Base-by-base conservation (phyloP, 805 yeast species). In the Ogataea salicorniae region DNA sequence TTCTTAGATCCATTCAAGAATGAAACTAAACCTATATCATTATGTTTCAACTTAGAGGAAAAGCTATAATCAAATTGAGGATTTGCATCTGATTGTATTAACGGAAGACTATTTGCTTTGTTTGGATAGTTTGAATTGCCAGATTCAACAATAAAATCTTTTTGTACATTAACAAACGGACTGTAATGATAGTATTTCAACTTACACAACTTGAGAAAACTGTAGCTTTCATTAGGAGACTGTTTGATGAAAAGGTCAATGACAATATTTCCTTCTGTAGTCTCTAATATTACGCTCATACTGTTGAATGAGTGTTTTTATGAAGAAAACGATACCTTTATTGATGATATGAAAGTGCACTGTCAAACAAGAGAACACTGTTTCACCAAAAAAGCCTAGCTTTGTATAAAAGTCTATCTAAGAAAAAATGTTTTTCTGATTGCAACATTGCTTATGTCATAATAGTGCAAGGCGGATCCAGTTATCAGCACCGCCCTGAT, bases 141-240 rank as follows among this genome's bases (percentile, higher is more conserved):
- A 39, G 72, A 56, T 43, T 73, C 74, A 4, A 71, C 70, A 0
- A 67, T 49, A 31, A 58, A 64, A 52, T 73, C 73, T 43, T 61
- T 63, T 38, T 67, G 67, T 5, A 80, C 56, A 48, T 73, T 68
- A 57, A 68, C 67, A 46, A 82, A 73, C 6, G 81, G 80, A 16
- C 74, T 62, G 54, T 74, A 76, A 41, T 79, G 73, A 64, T 70
- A 82, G 62, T 74, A 76, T 47, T 76, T 72, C 36, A 68, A 53
- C 56, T 75, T 70, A 64, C 86, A 80, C 13, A 81, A 68, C 53
- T 79, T 76, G 37, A 82, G 48, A 57, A 82, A 81, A 56, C 77
- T 77, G 46, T 56, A 60, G 33, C 74, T 62, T 37, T 72, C 73
- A 17, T 50, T 53, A 1, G 75, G 75, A 4, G 72, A 66, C 6